Percentiles rank a stretch among this genome's conserved stretches.
phyloP scores from a whole-genome alignment of 345 rosid species.

The Hevea brasiliensis region DNA sequence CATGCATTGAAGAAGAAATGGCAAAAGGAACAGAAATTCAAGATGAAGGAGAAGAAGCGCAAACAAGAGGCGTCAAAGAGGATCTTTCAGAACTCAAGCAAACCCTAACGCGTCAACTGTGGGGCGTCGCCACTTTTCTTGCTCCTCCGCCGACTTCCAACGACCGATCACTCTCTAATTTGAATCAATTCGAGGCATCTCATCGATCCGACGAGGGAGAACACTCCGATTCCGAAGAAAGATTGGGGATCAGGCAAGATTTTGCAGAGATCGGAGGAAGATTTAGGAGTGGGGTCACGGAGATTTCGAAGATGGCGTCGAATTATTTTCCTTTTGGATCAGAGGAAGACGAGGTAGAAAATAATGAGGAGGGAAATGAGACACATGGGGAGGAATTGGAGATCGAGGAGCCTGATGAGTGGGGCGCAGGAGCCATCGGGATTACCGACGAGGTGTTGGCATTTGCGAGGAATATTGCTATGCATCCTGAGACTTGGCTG shows the following conservation, averaged over 20 bases:
- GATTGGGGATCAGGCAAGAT: conserved; percentile 15
- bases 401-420: conserved; percentile 22
- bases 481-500: conserved; percentile 97
- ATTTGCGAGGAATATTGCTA: conserved; percentile 77
- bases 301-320: conserved; percentile 47
- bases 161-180: conserved; percentile 19
- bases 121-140: conserved; percentile 95
- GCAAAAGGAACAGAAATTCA: conserved; percentile 13
- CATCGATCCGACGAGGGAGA: conserved; percentile 37
- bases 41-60: conserved; percentile 26
- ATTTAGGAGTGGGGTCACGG: conserved; percentile 39
- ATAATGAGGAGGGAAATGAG: conserved; percentile 27
- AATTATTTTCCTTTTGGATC: conserved; percentile 46
- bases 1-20: conserved; percentile 18
- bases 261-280: conserved; percentile 50
- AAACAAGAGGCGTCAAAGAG: conserved; percentile 78
- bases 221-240: conserved; percentile 23
- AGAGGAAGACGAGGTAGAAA: conserved; percentile 34
- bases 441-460: conserved; percentile 82
- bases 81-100: conserved; percentile 75
- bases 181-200: conserved; percentile 24
- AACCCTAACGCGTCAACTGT: conserved; percentile 68
- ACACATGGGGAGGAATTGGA: conserved; percentile 22
- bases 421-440: conserved; percentile 45
- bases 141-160: conserved; percentile 44